Conservation (phyloP, 1,284 basidiomycete species). For the Tilletiopsis washingtonensis region DNA sequence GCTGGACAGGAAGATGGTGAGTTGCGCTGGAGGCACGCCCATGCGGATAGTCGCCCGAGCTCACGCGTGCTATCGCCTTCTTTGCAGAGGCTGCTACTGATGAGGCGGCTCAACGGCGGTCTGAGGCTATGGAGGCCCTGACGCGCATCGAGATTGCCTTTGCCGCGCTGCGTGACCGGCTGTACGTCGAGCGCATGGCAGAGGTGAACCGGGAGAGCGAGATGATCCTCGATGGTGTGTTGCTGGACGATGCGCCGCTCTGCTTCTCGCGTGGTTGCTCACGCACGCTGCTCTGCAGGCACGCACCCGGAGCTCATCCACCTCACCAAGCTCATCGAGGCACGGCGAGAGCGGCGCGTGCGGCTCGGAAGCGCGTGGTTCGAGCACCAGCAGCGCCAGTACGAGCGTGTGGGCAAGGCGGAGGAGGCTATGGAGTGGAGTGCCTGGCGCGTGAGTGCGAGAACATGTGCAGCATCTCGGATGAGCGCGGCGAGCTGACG, state of each 20-base stretch:
- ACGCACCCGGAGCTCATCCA: conserved; percentile 74
- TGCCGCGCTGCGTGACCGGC: conserved; percentile 53
- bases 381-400: conserved; percentile 61
- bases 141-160: conserved; percentile 56
- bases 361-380: conserved; percentile 44
- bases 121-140: conserved; percentile 53
- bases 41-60: not conserved
- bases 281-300: conserved; percentile 52
- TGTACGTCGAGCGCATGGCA: conserved; percentile 55
- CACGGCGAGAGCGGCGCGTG: conserved; percentile 44
- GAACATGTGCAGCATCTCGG: too few relatives aligned
- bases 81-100: conserved; percentile 17
- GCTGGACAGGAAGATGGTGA: conserved; percentile 7
- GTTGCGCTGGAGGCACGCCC: not conserved
- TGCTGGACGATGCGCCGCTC: too few relatives aligned
- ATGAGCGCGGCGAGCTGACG: too few relatives aligned
- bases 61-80: not conserved
- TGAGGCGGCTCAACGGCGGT: conserved; percentile 42
- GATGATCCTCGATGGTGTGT: conserved; percentile 52
- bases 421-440: conserved; percentile 60
- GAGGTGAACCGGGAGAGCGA: conserved; percentile 55
- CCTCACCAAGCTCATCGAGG: conserved; percentile 55
- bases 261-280: too few relatives aligned
- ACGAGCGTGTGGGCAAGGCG: conserved; percentile 61
- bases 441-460: conserved; percentile 51